Base-by-base conservation (phyloP, 176 grass and related monocot genomes). In the Triticum turgidum region DNA sequence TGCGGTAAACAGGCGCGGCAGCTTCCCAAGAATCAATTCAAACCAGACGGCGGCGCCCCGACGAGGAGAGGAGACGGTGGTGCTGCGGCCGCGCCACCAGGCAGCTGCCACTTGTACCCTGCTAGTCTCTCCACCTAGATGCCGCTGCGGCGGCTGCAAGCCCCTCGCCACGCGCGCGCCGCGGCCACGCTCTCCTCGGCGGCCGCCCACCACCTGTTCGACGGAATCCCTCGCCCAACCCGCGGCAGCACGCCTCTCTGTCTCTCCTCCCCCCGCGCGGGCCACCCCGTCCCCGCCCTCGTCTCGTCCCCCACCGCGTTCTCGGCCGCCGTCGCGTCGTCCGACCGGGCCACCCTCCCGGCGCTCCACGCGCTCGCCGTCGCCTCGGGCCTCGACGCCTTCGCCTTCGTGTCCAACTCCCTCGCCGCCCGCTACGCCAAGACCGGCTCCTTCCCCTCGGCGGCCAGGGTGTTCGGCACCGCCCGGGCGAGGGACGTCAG, bases 391-490 rank as follows among this genome's bases (percentile, higher is more conserved):
- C 89, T 98, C 83, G 82, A 84, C 73, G 86, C 83, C 76, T 84
- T 77, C 66, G 21, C 84, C 0, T 61, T 69, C 37, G 93, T 93
- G 77, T 89, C 89, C 83, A 98, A 98, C 90, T 85, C 89, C 72
- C 89, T 98, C 80, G 81, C 92, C 61, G 92, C 87, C 83, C 66
- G 89, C 79, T 95, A 98, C 85, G 82, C 85, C 83, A 95, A 89
- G 80, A 88, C 52, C 0, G 89, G 89, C 14, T 80, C 81, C 39
- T 66, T 91, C 61, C 35, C 83, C 27, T 61, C 85, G 1, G 91
- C 91, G 12, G 52, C 69, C 65, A 33, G 73, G 81, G 49, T 98
- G 11, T 95, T 95, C 83, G 51, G 44, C 69, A 27, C 67, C 7
- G 91, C 89, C 38, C 56, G 68, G 10, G 67, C 38, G 6, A 81